Conservation (phyloP, 495 filamentous ascomycete genomes). For the Umbilicaria muhlenbergii region DNA sequence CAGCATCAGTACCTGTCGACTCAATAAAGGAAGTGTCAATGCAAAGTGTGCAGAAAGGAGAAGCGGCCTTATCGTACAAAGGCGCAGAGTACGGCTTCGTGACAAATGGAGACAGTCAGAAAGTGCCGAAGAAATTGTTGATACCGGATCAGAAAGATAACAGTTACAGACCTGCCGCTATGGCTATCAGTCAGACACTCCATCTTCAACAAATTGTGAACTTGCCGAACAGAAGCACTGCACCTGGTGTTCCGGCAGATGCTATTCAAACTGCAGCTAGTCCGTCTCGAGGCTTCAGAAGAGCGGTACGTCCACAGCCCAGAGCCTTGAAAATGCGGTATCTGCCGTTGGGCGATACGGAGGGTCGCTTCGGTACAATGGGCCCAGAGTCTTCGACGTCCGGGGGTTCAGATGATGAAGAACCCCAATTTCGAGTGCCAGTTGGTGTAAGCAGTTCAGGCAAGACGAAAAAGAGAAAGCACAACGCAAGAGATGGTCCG, state of each 20-base stretch:
- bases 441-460: neutral
- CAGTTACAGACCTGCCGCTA: slow-evolving; percentile 1
- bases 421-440: neutral
- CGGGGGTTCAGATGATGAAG: neutral
- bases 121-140: neutral
- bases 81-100: slow-evolving; percentile 21
- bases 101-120: neutral
- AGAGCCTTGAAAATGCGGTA: slow-evolving; percentile 13
- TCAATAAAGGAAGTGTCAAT: slow-evolving; percentile 24
- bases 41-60: slow-evolving; percentile 16
- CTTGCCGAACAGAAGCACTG: neutral
- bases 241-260: neutral
- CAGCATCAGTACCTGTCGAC: slow-evolving; percentile 26
- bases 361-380: neutral
- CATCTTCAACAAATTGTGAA: slow-evolving; percentile 11
- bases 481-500: neutral
- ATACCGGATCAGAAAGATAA: slow-evolving; percentile 6
- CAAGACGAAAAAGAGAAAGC: slow-evolving; percentile 2
- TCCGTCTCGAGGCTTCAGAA: neutral
- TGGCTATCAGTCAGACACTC: slow-evolving; percentile 3
- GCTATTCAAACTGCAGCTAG: neutral
- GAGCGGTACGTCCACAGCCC: slow-evolving; percentile 6
- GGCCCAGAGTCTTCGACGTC: neutral
- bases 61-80: slow-evolving; percentile 20
- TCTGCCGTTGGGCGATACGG: slow-evolving; percentile 10